Conservation (phyloP, 2,329 filamentous ascomycete species). For the Macroventuria anomochaeta region DNA sequence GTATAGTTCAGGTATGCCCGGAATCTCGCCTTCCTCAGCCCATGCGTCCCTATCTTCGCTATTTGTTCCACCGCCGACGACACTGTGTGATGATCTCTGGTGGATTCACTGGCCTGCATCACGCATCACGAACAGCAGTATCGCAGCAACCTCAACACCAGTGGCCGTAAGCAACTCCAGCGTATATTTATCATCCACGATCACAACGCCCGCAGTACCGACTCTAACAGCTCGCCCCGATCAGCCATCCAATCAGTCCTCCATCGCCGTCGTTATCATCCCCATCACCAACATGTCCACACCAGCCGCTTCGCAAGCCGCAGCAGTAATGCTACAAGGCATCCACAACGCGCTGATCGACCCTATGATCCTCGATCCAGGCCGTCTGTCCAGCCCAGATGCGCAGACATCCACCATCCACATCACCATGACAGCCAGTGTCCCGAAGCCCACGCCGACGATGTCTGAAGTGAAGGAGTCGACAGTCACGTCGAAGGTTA, state of each 20-base stretch:
- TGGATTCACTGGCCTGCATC: not conserved
- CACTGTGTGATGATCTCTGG: not conserved
- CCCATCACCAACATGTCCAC: not conserved
- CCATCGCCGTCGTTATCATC: not conserved
- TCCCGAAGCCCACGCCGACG: not conserved
- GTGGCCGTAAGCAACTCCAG: not conserved
- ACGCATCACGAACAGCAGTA: not conserved
- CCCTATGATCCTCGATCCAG: not conserved
- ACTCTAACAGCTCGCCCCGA: not conserved
- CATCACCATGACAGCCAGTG: conserved; percentile 6
- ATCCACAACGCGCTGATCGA: not conserved
- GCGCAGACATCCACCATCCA: conserved; percentile 1
- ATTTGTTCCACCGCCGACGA: not conserved
- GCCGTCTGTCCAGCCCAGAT: not conserved
- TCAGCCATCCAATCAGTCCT: not conserved
- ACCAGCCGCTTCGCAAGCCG: not conserved
- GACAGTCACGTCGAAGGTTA: not conserved
- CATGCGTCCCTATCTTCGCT: not conserved
- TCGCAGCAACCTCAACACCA: not conserved
- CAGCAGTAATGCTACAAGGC: not conserved
- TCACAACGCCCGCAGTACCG: not conserved
- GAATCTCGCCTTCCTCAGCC: not conserved
- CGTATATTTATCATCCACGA: not conserved
- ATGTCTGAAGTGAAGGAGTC: not conserved
- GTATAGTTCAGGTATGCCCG: not conserved